Percentiles rank a stretch among this genome's conserved stretches.
Evolutionary conservation across 768 basidiomycete species (phyloP).

Genomic region (Panaeolus papilionaceus): DNA sequence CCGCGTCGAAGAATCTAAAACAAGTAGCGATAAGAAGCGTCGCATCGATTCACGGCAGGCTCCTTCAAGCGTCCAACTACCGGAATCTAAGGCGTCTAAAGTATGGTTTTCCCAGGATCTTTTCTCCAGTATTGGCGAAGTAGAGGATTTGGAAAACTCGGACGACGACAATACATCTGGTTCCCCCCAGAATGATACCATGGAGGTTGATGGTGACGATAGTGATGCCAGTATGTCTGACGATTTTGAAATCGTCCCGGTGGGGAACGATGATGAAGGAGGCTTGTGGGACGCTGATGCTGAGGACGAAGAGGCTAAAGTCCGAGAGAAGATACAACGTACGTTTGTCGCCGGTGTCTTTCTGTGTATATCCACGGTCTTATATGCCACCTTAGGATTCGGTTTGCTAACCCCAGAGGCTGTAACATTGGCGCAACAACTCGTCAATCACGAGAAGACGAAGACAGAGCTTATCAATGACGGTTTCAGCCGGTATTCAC

Average conservation of each 20-base stretch:
- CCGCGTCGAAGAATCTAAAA: conserved; percentile 32
- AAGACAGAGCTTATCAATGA: conserved; percentile 91
- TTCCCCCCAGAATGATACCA: not conserved
- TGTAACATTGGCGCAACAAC: conserved; percentile 86
- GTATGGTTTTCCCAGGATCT: conserved; percentile 97
- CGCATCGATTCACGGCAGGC: conserved; percentile 5
- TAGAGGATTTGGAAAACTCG: conserved; percentile 30
- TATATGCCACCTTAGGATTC: conserved; percentile 55
- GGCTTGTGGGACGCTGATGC: conserved; percentile 85
- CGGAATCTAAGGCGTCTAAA: conserved; percentile 52
- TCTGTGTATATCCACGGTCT: conserved; percentile 5
- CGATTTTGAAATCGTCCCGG: conserved; percentile 81
- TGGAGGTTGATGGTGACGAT: conserved; percentile 40
- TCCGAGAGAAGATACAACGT: conserved; percentile 74
- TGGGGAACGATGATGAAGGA: conserved; percentile 55
- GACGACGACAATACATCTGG: not conserved
- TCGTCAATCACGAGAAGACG: conserved; percentile 91
- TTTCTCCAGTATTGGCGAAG: conserved; percentile 70
- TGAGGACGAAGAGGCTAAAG: conserved; percentile 74
- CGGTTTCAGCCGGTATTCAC: conserved; percentile 93
- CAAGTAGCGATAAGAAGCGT: conserved; percentile 50
- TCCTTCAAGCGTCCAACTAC: not conserved
- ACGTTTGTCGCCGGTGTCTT: conserved; percentile 30
- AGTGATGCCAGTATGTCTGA: conserved; percentile 40
- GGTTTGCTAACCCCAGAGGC: conserved; percentile 90